Evolutionary conservation across 2,329 filamentous ascomycete species (phyloP), one percentile per base, ranked within the genome.

Genomic region (Apiospora hydei): DNA sequence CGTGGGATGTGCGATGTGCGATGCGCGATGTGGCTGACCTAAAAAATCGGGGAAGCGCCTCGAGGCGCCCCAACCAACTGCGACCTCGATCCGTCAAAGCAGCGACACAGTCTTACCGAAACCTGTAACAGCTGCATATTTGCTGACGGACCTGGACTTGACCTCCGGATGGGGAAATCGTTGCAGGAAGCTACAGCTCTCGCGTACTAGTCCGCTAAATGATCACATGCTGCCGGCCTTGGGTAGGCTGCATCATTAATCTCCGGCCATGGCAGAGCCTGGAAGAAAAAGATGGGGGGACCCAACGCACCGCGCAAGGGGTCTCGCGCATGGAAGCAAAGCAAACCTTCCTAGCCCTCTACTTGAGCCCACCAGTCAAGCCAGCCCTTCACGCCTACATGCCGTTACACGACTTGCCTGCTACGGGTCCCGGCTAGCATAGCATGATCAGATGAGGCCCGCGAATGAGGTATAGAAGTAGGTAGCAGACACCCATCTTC

Each of bases 221-320:
- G 34, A 41, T 64, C 57, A 64, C 57, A 64, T 64, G 57, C 57
- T 38, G 57, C 34, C 21, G 57, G 51, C 21, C 16, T 64, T 64
- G 57, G 57, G 18, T 24, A 64, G 34, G 57, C 57, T 64, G 57
- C 57, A 64, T 41, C 57, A 64, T 64, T 64, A 64, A 64, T 64
- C 57, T 64, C 57, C 57, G 57, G 34, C 21, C 57, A 64, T 64
- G 57, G 53, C 53, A 11, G n/a, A 34, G 18, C 34, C 34, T 38
- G 34, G 30, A 38, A 10, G 16, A 38, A 61, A 61, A 61, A 38
- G 53, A 61, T 61, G 53, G 53, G 53, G 53, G 10, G 53, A 11
- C 30, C 30, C 53, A 61, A 51, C 26, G 49, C 24, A 51, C 49
- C 30, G 16, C 53, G 53, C 53, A 57, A 61, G 30, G 30, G 26